Evolutionary conservation across 2,329 filamentous ascomycete genomes (phyloP), one percentile per base, ranked within the genome.

Genomic region (Penicillium palitans): DNA sequence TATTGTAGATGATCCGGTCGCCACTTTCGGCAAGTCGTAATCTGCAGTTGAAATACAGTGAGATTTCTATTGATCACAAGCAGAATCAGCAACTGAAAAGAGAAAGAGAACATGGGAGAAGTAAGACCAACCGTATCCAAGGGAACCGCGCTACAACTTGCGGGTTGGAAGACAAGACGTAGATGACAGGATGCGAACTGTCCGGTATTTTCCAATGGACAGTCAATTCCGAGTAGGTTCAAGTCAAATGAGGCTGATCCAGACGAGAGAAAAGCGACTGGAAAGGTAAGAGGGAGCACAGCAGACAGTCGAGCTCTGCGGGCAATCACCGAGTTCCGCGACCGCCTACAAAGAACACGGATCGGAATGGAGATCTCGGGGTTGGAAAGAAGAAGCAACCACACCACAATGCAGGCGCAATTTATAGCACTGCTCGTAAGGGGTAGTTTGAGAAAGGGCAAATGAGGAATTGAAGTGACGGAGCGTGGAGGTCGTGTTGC

Each of bases 281-380:
- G 17, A 21, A 41, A 41, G 41, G 40, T 44, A 24, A 35, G 12
- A 52, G 48, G 37, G 39, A 50, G 41, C 46, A 55, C 49, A 55
- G 57, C 42, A 47, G 49, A 55, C 41, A 57, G 12, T 49, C 21
- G 31, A 59, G 51, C 46, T 59, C 46, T 55, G 54, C 60, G 61
- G 61, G 60, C 55, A 60, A 52, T 58, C 59, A 59, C 52, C 52
- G 52, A 58, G 49, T 50, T 53, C 45, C 56, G 57, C 49, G 48
- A 54, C 49, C 49, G 48, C 52, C 19, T 52, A 52, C 53, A 35
- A 55, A 53, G 51, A 44, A 37, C 33, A 46, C 57, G 24, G 39
- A 24, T 25, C 15, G 24, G 8, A 54, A 48, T 47, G 24, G 21
- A 39, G 52, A 56, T 19, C 46, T 50, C 31, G 31, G 39, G 37